Evolutionary conservation across 768 basidiomycete species (phyloP), one percentile per base, ranked within the genome.

Genomic region (Suillus subaureus): DNA sequence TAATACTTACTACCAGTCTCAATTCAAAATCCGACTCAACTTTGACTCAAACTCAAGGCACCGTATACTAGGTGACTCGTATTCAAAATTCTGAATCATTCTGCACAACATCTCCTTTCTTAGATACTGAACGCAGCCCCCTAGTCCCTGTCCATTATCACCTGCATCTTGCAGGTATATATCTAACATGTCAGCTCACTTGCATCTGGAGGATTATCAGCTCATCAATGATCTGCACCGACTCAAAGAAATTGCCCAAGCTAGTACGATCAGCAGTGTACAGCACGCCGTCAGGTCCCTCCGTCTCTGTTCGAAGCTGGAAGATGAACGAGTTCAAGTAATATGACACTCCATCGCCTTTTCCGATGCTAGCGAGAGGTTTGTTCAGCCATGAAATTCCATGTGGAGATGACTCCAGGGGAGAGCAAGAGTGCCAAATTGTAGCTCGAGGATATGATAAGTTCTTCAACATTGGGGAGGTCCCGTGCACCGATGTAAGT

Each of bases 381-480:
- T 74, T 99, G 31, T 99, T 98, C 75, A 91, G 93, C 0, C 76
- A 80, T 13, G 84, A 91, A 40, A 63, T 84, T 16, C 64, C 75
- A 8, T 23, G 13, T 26, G 73, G 79, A 18, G 69, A 75, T 61
- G 67, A 65, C 1, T 66, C 74, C 62, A 72, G 75, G 51, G 75
- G 72, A 45, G 78, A 75, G 82, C 70, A 67, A 57, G 74, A 73
- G 61, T 77, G 82, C 66, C 80, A 89, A 64, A 96, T 99, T 64
- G 88, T 97, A 1, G 91, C 86, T 0, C 81, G 97, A 55, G 97
- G 97, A 0, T 99, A 99, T 74, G 97, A 99, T 81, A 99, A 99
- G 80, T 99, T 99, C 78, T 99, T 98, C 83, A 98, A 97, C 74
- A 93, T 97, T 37, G 93, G 90, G 4, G 97, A 99, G 76, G 94